phyloP scores from a whole-genome alignment of 257 asterid genomes.

The Nicotiana obtusifolia region DNA sequence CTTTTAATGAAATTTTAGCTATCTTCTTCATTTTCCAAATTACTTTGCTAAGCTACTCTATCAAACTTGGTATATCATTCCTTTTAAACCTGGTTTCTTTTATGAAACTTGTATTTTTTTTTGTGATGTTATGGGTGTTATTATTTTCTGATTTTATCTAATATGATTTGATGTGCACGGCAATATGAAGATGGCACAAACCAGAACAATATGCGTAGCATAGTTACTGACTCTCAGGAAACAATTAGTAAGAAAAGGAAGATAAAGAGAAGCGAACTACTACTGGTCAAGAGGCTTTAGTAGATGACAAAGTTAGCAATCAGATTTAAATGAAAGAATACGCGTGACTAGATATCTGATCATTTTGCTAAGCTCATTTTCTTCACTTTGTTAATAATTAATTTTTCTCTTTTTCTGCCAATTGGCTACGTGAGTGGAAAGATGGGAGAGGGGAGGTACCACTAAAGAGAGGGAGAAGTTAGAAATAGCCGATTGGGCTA shows the following conservation, averaged over 20 bases:
- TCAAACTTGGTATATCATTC: no score
- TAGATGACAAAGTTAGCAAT: neutral
- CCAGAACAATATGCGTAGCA: conserved; percentile 22
- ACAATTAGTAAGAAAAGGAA: conserved; percentile 35
- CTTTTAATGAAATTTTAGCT: no score
- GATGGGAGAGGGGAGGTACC: no score
- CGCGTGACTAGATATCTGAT: neutral
- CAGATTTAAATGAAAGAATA: conserved; percentile 20
- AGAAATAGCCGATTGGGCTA: no score
- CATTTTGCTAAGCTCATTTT: neutral
- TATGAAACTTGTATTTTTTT: neutral
- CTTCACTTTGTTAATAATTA: no score
- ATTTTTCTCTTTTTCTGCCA: no score
- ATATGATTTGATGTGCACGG: conserved; percentile 16
- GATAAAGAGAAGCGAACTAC: conserved; percentile 29
- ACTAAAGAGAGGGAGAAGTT: no score
- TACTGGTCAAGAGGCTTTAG: neutral
- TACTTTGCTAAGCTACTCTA: no score
- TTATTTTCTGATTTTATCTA: no score
- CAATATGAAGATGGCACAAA: conserved; percentile 8
- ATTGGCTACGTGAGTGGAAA: no score
- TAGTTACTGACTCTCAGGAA: conserved; percentile 21
- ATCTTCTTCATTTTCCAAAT: no score
- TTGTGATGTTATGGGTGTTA: no score
- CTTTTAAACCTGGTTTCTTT: neutral